A percentile compares a stretch with the other conserved stretches of the same genome.
These are phyloP conservation scores for Stemphylium beticola DNA, from an alignment of 2,329 filamentous ascomycete species.

Conservation along the genomic window DNA sequence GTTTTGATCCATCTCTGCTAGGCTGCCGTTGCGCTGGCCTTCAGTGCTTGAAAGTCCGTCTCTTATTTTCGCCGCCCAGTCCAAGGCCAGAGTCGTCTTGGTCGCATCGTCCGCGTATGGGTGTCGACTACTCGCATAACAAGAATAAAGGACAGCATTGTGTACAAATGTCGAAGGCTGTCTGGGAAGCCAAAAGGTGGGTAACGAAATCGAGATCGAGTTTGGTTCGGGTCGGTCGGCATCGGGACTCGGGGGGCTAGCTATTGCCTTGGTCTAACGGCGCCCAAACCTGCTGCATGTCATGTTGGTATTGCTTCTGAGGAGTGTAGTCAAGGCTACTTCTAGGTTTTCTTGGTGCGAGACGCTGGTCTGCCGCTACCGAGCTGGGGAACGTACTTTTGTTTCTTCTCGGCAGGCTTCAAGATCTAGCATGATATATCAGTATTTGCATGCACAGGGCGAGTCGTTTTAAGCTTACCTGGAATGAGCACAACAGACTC, in stretches of 20 bases:
- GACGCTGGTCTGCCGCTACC: constrained; percentile 73
- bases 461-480: constrained; percentile 63
- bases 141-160: constrained; percentile 30
- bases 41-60: constrained; percentile 16
- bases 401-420: constrained; percentile 99
- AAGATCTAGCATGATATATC: constrained; percentile 70
- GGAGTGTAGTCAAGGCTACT: constrained; percentile 56
- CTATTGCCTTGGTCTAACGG: constrained; percentile 66
- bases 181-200: constrained; percentile 39
- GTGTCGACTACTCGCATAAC: constrained; percentile 20
- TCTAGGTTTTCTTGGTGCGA: constrained; percentile 71
- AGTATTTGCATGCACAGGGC: constrained; percentile 14
- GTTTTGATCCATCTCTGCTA: constrained; percentile 8
- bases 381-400: constrained; percentile 93
- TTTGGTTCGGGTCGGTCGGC: constrained; percentile 39
- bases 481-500: constrained; percentile 97
- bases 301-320: constrained; percentile 55
- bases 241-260: constrained; percentile 42
- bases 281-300: constrained; percentile 90
- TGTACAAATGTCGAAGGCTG: constrained; percentile 39
- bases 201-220: constrained; percentile 44
- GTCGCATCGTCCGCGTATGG: constrained; percentile 17
- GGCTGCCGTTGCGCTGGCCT: constrained; percentile 3
- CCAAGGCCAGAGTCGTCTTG: constrained; percentile 25
- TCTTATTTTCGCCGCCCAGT: constrained; percentile 33